Conservation (phyloP, 306 rosid genomes). For the Carpinus fangiana region DNA sequence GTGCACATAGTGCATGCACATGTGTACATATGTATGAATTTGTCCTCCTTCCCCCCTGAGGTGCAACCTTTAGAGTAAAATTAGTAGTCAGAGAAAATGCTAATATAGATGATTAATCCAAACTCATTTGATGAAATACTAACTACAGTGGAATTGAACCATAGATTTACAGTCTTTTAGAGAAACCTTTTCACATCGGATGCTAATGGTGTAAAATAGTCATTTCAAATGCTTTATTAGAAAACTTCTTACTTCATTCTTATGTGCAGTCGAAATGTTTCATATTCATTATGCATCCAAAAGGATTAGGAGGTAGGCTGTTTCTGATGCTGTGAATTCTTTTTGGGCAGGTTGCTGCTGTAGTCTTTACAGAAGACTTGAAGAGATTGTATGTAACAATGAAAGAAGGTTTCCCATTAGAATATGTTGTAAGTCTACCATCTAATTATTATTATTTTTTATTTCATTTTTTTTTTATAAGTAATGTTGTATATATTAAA, state of each 20-base stretch:
- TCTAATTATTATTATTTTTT: neutral
- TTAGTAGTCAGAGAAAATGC: neutral
- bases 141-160: neutral
- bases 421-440: constrained; percentile 72
- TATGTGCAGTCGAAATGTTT: constrained; percentile 25
- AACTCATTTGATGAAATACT: neutral
- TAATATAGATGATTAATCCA: neutral
- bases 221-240: neutral
- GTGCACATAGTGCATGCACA: neutral
- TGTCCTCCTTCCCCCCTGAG: neutral
- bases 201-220: neutral
- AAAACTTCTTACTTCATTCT: constrained; percentile 10
- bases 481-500: constrained; percentile 19
- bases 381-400: constrained; percentile 81
- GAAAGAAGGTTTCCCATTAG: constrained; percentile 97
- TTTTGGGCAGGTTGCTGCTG: constrained; percentile 84
- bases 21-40: neutral
- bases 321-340: constrained; percentile 40
- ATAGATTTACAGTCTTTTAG: neutral
- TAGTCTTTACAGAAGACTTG: constrained; percentile 83
- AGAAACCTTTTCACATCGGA: neutral
- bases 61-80: neutral
- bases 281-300: constrained; percentile 19
- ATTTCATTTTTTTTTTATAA: neutral
- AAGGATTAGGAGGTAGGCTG: constrained; percentile 11